These are phyloP conservation scores for Colletotrichum brevisporum DNA, from an alignment of 2,329 filamentous ascomycete genomes.

Conservation along the genomic window DNA sequence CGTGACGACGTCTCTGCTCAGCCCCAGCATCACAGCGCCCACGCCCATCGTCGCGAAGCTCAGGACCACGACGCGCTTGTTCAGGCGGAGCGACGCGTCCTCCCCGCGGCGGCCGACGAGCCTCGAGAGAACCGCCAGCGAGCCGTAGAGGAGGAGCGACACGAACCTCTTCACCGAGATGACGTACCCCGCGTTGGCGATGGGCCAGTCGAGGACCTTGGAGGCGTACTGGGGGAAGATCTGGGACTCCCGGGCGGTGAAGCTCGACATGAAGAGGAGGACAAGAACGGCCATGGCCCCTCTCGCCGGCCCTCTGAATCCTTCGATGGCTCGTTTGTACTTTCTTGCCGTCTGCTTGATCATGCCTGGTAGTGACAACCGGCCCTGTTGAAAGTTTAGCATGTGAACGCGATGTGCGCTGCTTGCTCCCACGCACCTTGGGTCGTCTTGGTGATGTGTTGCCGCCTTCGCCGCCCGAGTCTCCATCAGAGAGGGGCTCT, in stretches of 20 bases:
- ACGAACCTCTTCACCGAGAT: constrained; percentile 16
- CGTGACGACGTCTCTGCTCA: constrained; percentile 1
- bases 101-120: not conserved
- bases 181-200: constrained; percentile 12
- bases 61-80: constrained; percentile 6
- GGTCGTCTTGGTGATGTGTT: too few relatives aligned
- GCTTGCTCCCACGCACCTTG: too few relatives aligned
- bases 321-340: not conserved
- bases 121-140: not conserved
- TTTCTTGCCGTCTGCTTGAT: not conserved
- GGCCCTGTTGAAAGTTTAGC: not conserved
- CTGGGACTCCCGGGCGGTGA: not conserved
- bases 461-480: not conserved
- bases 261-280: not conserved
- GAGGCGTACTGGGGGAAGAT: constrained; percentile 14
- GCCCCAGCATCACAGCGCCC: not conserved
- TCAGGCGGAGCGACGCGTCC: not conserved
- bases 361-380: not conserved
- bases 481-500: not conserved
- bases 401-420: not conserved
- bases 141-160: not conserved
- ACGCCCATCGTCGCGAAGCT: not conserved
- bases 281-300: not conserved
- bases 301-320: not conserved
- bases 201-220: constrained; percentile 14